Conservation (phyloP, 2,329 filamentous ascomycete genomes). For the Onygenales sp. region DNA sequence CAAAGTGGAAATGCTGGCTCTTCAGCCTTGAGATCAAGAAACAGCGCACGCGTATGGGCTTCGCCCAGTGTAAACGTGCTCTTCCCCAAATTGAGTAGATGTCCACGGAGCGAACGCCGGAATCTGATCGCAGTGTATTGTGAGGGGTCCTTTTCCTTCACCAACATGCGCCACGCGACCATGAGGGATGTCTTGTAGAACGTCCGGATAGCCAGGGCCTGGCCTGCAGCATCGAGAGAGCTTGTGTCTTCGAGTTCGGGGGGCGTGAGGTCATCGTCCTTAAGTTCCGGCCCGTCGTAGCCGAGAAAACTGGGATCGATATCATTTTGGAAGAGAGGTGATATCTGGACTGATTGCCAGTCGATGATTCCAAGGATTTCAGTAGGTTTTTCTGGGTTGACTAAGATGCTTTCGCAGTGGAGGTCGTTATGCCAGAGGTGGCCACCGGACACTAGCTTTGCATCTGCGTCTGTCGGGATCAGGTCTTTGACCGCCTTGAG, state of each 20-base stretch:
- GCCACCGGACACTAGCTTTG: conserved; percentile 4
- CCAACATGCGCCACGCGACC: neutral
- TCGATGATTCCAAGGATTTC: conserved; percentile 22
- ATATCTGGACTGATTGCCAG: conserved; percentile 21
- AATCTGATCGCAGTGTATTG: neutral
- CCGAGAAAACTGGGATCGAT: conserved; percentile 18
- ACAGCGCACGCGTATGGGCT: neutral
- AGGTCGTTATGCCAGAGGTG: conserved; percentile 21
- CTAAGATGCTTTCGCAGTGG: conserved; percentile 21
- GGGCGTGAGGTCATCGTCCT: conserved; percentile 14
- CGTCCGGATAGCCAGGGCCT: neutral
- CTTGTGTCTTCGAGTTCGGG: neutral
- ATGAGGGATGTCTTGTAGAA: neutral
- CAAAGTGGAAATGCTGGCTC: neutral
- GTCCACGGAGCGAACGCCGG: neutral
- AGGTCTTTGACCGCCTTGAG: neutral
- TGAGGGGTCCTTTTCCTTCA: neutral
- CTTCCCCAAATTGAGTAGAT: neutral
- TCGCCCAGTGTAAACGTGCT: neutral
- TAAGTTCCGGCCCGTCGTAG: conserved; percentile 18
- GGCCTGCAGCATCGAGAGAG: neutral
- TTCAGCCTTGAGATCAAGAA: neutral
- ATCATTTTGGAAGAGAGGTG: conserved; percentile 19
- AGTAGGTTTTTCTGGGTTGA: conserved; percentile 16
- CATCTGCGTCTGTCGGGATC: neutral